These are phyloP conservation scores for Rhizomucor miehei DNA, from an alignment of 371 early-diverging fungal genomes.

Conservation along the genomic window DNA sequence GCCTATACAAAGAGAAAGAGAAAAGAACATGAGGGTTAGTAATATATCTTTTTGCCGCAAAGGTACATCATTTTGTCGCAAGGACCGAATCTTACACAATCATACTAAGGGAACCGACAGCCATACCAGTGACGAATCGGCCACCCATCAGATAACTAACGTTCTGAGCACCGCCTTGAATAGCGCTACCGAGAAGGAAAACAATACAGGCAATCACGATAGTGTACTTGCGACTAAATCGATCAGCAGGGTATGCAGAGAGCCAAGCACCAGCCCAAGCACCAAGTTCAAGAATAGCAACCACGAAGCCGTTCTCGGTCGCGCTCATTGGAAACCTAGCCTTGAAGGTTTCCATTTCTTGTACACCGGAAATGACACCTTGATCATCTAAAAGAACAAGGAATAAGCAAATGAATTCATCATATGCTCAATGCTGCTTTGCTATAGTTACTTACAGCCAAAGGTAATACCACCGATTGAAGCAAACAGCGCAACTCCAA, in stretches of 20 bases:
- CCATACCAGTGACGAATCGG: slow-evolving; percentile 80
- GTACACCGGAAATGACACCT: slow-evolving; percentile 46
- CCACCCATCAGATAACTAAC: slow-evolving; percentile 61
- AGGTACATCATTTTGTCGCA: background rate
- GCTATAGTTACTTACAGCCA: slow-evolving; percentile 28
- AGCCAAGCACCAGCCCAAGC: slow-evolving; percentile 55
- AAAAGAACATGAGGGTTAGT: background rate
- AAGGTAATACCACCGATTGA: slow-evolving; percentile 46
- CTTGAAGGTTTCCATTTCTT: slow-evolving; percentile 37
- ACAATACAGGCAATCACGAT: slow-evolving; percentile 61
- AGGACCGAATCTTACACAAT: slow-evolving; percentile 47
- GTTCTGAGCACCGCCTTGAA: slow-evolving; percentile 61
- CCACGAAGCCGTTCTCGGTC: slow-evolving; percentile 41
- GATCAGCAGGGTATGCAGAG: slow-evolving; percentile 60
- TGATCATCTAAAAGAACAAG: too few species aligned
- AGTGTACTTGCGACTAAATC: slow-evolving; percentile 64
- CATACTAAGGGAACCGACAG: slow-evolving; percentile 82
- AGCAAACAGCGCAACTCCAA: slow-evolving; percentile 35
- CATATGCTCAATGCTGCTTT: slow-evolving; percentile 3
- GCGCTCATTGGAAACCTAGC: slow-evolving; percentile 26
- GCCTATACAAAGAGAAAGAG: slow-evolving; percentile 36
- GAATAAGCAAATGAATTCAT: background rate
- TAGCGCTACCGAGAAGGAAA: slow-evolving; percentile 63
- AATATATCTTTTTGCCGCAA: background rate
- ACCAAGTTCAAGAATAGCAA: slow-evolving; percentile 61